Conservation (phyloP, 2,329 filamentous ascomycete species). For the Aspergillus sojae region DNA sequence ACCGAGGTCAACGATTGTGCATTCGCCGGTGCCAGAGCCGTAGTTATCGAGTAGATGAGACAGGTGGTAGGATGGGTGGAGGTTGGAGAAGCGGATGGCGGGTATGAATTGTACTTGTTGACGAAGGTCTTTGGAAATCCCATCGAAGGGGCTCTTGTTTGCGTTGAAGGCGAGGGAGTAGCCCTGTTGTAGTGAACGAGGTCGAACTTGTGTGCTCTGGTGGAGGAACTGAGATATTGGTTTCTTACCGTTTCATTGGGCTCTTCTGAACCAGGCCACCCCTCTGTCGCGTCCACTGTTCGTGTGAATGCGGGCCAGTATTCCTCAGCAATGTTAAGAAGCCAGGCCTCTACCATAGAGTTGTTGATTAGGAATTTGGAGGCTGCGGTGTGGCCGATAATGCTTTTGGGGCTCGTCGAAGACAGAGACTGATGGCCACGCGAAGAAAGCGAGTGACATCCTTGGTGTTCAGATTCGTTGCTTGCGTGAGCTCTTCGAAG, state of each 20-base stretch:
- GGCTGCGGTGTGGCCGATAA: neutral
- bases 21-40: neutral
- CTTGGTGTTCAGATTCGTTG: neutral
- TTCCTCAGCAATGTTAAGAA: neutral
- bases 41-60: neutral
- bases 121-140: neutral
- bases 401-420: neutral
- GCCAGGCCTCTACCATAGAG: neutral
- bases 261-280: neutral
- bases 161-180: neutral
- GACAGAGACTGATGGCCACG: neutral
- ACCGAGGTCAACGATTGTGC: neutral
- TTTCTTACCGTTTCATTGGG: neutral
- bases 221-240: neutral
- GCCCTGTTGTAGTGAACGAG: neutral
- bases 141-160: neutral
- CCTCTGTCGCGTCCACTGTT: neutral
- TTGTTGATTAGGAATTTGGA: neutral
- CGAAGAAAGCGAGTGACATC: neutral
- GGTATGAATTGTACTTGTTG: neutral
- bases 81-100: neutral
- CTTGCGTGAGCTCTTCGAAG: neutral
- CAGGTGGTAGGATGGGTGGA: neutral
- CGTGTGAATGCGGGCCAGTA: neutral
- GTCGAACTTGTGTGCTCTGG: too few relatives aligned